These are phyloP conservation scores for Chlamydomonas sphaeroides DNA, from an alignment of 139 green algal species.

Conservation along the genomic window DNA sequence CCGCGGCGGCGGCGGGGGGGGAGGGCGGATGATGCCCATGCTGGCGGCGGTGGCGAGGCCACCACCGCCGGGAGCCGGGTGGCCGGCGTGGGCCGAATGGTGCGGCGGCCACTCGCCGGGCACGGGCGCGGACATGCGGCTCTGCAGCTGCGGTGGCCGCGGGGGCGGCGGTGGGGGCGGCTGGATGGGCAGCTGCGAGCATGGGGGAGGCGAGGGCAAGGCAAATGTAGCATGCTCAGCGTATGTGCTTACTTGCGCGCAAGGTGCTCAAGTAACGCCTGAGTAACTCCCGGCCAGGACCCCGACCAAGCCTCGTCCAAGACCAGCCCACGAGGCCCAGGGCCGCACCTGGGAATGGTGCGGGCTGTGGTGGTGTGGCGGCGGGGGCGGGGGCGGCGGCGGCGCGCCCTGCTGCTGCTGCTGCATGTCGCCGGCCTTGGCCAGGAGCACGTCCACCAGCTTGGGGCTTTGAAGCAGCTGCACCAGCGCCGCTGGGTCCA, in stretches of 20 bases:
- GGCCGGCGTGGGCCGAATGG: too few species aligned
- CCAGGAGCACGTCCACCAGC: conserved; percentile 31
- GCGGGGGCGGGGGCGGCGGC: background rate
- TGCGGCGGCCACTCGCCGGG: conserved; percentile 19
- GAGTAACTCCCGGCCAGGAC: too few species aligned
- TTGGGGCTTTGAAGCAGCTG: conserved; percentile 37
- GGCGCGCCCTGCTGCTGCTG: conserved; percentile 22
- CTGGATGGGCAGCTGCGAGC: background rate
- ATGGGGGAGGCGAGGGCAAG: background rate
- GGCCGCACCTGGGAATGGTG: too few species aligned
- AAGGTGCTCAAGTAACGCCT: too few species aligned
- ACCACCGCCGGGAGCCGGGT: too few species aligned
- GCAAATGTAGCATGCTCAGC: too few species aligned
- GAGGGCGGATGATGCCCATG: background rate
- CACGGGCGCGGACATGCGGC: conserved; percentile 9
- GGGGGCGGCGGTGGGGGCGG: background rate
- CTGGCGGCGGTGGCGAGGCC: background rate
- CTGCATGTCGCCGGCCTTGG: conserved; percentile 33
- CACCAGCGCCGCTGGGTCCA: conserved; percentile 19
- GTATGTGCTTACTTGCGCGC: too few species aligned
- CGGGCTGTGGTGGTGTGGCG: too few species aligned
- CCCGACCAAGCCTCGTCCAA: too few species aligned
- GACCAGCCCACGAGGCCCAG: too few species aligned
- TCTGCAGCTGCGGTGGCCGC: conserved; percentile 24
- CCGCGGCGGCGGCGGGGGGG: conserved; percentile 20